Conservation (phyloP, 495 filamentous ascomycete species). For the Penicillium lividum region DNA sequence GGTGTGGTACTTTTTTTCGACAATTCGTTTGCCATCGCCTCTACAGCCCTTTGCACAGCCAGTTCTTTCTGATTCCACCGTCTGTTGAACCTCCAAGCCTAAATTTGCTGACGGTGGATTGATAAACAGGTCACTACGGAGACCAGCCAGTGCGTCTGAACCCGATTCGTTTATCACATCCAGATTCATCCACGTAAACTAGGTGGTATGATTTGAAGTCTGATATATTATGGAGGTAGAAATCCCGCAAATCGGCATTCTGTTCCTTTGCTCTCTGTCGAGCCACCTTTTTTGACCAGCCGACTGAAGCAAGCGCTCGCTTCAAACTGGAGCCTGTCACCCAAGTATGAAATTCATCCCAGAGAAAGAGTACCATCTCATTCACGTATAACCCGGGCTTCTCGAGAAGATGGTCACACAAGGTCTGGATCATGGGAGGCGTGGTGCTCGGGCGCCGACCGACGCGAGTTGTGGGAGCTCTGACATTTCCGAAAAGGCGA, state of each 20-base stretch:
- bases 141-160: no score
- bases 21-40: background rate
- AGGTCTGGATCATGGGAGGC: slow-evolving; percentile 21
- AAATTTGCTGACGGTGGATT: slow-evolving; percentile 1
- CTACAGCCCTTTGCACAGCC: background rate
- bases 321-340: slow-evolving; percentile 7
- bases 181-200: no score
- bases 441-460: slow-evolving; percentile 16
- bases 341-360: slow-evolving; percentile 12
- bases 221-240: no score
- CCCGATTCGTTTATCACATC: no score
- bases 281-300: slow-evolving; percentile 15
- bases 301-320: slow-evolving; percentile 11
- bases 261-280: no score
- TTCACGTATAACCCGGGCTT: slow-evolving; percentile 20
- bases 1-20: no score
- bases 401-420: slow-evolving; percentile 20
- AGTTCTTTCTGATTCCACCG: background rate
- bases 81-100: background rate
- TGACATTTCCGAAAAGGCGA: slow-evolving; percentile 24
- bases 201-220: no score
- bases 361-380: slow-evolving; percentile 19
- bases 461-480: slow-evolving; percentile 20
- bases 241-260: no score
- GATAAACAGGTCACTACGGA: background rate